phyloP scores from a whole-genome alignment of 2,329 filamentous ascomycete species.

The Polychaeton citri region DNA sequence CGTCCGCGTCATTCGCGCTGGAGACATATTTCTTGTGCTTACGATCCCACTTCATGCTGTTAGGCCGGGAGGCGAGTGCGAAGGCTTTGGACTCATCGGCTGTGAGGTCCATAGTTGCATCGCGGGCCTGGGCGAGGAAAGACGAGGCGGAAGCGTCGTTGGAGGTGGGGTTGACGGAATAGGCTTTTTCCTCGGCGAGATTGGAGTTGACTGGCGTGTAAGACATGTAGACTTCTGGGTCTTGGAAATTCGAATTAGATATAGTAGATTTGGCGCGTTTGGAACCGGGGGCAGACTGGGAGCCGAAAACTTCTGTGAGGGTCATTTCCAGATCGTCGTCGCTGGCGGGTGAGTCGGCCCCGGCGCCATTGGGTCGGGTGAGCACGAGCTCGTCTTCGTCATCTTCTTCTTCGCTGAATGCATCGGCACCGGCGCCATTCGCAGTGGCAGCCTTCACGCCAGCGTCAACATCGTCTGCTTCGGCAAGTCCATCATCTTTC shows the following conservation, averaged over 20 bases:
- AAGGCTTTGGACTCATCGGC: constrained; percentile 81
- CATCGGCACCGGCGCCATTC: constrained; percentile 21
- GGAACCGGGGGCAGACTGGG: constrained; percentile 7
- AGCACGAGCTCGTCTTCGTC: constrained; percentile 25
- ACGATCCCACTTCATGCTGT: constrained; percentile 83
- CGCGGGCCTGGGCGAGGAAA: constrained; percentile 79
- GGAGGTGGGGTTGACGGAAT: constrained; percentile 73
- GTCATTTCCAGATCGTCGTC: constrained; percentile 43
- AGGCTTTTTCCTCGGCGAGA: constrained; percentile 77
- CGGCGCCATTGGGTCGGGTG: constrained; percentile 16
- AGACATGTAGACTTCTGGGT: constrained; percentile 89
- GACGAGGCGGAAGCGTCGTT: constrained; percentile 39
- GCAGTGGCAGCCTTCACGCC: constrained; percentile 19
- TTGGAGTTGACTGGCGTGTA: constrained; percentile 76
- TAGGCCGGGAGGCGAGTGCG: constrained; percentile 55
- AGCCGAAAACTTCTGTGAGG: constrained; percentile 23
- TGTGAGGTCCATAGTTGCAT: constrained; percentile 79
- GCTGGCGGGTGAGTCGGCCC: constrained; percentile 29
- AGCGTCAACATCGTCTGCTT: constrained; percentile 6
- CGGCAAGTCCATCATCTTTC: constrained; percentile 22
- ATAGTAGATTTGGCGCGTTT: constrained; percentile 17
- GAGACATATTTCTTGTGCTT: constrained; percentile 92
- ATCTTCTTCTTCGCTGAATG: constrained; percentile 28
- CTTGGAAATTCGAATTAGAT: constrained; percentile 52
- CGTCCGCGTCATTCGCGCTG: constrained; percentile 86